phyloP scores from a whole-genome alignment of 306 rosid genomes.

The Quercus dentata region DNA sequence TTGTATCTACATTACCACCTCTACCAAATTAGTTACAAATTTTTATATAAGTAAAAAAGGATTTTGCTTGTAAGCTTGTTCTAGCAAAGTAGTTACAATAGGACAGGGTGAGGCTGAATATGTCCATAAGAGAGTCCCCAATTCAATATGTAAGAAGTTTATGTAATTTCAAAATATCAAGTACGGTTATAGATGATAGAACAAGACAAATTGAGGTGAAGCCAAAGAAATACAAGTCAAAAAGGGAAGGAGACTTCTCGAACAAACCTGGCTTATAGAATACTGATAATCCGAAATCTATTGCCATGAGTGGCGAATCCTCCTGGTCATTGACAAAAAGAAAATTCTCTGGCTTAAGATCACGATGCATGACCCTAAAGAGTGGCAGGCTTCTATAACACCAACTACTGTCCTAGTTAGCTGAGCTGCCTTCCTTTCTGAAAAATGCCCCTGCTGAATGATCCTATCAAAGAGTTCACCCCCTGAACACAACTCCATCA shows the following conservation, averaged over 20 bases:
- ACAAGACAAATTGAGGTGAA: background rate
- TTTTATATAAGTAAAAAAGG: no score
- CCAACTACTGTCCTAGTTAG: constrained; percentile 70
- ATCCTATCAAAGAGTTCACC: constrained; percentile 93
- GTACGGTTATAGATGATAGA: background rate
- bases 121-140: background rate
- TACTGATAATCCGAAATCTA: constrained; percentile 84
- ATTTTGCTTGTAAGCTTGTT: no score
- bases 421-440: constrained; percentile 77
- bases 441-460: constrained; percentile 61
- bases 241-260: background rate
- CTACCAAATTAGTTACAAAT: background rate
- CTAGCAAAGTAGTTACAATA: background rate
- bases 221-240: background rate
- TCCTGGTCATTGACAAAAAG: constrained; percentile 72
- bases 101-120: background rate
- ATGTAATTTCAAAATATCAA: background rate
- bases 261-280: constrained; percentile 90
- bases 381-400: constrained; percentile 82
- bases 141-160: background rate
- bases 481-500: constrained; percentile 86
- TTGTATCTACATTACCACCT: background rate
- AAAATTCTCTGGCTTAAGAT: constrained; percentile 93
- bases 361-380: constrained; percentile 94
- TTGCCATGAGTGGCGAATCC: constrained; percentile 80